Base-by-base conservation (phyloP, 495 filamentous ascomycete species). In the Aspergillus campestris region DNA sequence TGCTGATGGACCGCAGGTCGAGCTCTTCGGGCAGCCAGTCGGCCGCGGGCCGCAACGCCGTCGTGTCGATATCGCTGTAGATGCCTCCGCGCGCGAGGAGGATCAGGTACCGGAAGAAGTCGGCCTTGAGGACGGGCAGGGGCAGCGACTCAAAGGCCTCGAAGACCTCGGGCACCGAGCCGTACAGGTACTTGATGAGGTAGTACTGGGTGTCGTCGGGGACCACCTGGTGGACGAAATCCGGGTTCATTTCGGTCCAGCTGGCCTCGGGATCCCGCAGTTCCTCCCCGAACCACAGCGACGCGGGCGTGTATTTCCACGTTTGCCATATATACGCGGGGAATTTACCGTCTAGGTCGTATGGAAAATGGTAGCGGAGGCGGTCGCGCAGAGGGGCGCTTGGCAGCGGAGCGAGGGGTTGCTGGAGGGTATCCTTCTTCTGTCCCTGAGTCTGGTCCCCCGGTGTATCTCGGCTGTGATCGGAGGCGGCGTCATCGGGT, bases 281-380 rank as follows among this genome's bases (percentile, higher is more conserved):
- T 6, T 70, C 66, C 49, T 86, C 79, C 5, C 60, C 64, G 58
- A 98, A 98, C 48, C 87, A 78, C 42, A 78, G 72, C n/a, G 84
- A 84, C 1, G 82, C 76, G 1, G 94, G 92, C 1, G 81, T 84
- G 60, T 83, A 86, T 66, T 94, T 95, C 92, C 92, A 98, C 33
- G 92, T 98, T 71, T 98, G 92, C 92, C 92, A 98, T 49, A 98
- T 94, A 66, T 94, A 98, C 27, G 89, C 90, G 0, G 92, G 92
- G 64, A 98, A 98, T 62, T 87, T 90, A 45, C 71, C 61, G 50
- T 87, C 81, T 38, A 89, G 75, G 52, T 94, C 83, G 69, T 97
- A 98, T 9, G 90, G 89, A 60, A 91, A 98, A 55, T 94, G 85
- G 70, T 94, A 95, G 32, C 80, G 85, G 40, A 98, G 75, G 56